These are phyloP conservation scores for Rhizopogon rudus DNA, from an alignment of 768 basidiomycete species.

Conservation along the genomic window DNA sequence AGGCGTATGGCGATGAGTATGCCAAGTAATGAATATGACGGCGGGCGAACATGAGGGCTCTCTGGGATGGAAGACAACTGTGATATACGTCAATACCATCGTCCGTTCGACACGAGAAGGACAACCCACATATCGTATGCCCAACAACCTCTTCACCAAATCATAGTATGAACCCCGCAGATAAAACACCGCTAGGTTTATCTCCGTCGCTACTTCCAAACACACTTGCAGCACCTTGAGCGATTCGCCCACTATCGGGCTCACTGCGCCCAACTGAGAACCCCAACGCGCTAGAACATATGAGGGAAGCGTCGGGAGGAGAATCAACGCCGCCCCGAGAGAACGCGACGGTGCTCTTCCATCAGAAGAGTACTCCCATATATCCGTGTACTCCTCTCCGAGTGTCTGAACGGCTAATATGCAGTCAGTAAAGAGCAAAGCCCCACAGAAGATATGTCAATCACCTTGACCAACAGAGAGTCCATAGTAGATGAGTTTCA, in stretches of 20 bases:
- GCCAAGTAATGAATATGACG: constrained; percentile 85
- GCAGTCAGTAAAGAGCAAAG: constrained; percentile 6
- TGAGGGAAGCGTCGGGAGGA: constrained; percentile 61
- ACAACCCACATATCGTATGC: constrained; percentile 59
- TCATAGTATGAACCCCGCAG: constrained; percentile 77
- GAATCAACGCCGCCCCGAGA: constrained; percentile 48
- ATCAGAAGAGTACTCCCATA: constrained; percentile 62
- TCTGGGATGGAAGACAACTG: constrained; percentile 73
- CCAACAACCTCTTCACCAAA: constrained; percentile 58
- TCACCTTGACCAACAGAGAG: constrained; percentile 72
- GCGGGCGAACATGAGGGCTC: constrained; percentile 67
- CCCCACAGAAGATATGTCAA: constrained; percentile 7
- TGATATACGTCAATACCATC: neutral
- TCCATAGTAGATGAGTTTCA: constrained; percentile 68
- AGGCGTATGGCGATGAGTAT: constrained; percentile 64
- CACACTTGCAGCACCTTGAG: constrained; percentile 39
- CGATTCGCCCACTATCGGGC: constrained; percentile 24
- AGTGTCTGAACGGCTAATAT: constrained; percentile 68
- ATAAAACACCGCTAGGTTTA: constrained; percentile 81
- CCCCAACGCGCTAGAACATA: constrained; percentile 55
- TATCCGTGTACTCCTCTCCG: constrained; percentile 89
- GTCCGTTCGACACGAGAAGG: neutral
- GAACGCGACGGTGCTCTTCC: constrained; percentile 37
- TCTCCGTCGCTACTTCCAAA: constrained; percentile 57
- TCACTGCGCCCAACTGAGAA: constrained; percentile 30